Evolutionary conservation across 1,284 basidiomycete genomes (phyloP).

Genomic region (Ustilago nuda): DNA sequence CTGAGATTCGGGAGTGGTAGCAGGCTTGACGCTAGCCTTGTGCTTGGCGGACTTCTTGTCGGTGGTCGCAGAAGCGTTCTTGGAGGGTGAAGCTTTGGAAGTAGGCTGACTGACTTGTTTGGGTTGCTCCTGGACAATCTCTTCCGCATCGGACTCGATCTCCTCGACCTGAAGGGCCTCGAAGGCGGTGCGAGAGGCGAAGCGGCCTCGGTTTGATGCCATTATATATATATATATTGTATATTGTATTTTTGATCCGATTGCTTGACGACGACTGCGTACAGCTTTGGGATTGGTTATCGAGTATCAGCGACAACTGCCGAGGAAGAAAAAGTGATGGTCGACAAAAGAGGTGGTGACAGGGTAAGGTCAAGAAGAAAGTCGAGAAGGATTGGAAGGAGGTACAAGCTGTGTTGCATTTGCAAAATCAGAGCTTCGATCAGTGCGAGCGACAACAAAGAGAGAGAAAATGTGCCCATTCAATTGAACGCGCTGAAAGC

Average conservation of each 20-base stretch:
- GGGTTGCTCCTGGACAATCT: slow-evolving; percentile 20
- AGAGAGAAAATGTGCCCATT: not conserved
- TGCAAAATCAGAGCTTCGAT: not conserved
- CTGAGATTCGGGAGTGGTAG: slow-evolving; percentile 1
- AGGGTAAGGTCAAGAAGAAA: not conserved
- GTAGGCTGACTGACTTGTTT: slow-evolving; percentile 14
- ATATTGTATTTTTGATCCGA: not conserved
- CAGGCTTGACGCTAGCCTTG: slow-evolving; percentile 13
- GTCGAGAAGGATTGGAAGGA: not conserved
- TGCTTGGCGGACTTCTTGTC: slow-evolving; percentile 33
- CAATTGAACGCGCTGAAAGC: no score
- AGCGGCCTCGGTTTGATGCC: slow-evolving; percentile 47
- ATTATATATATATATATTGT: slow-evolving; percentile 2
- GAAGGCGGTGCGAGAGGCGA: slow-evolving; percentile 53
- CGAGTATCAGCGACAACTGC: not conserved
- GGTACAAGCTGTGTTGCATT: no score
- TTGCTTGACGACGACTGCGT: not conserved
- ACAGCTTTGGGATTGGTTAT: not conserved
- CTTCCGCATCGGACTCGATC: slow-evolving; percentile 50
- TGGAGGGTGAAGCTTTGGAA: slow-evolving; percentile 14
- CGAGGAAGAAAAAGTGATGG: not conserved
- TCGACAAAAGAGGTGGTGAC: not conserved
- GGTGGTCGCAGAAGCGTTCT: slow-evolving; percentile 7
- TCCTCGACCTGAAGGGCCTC: slow-evolving; percentile 54
- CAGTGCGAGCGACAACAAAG: not conserved